A percentile compares a stretch with the other conserved stretches of the same genome.
phyloP scores from a whole-genome alignment of 257 asterid species.

The Salvia rosmarinus region DNA sequence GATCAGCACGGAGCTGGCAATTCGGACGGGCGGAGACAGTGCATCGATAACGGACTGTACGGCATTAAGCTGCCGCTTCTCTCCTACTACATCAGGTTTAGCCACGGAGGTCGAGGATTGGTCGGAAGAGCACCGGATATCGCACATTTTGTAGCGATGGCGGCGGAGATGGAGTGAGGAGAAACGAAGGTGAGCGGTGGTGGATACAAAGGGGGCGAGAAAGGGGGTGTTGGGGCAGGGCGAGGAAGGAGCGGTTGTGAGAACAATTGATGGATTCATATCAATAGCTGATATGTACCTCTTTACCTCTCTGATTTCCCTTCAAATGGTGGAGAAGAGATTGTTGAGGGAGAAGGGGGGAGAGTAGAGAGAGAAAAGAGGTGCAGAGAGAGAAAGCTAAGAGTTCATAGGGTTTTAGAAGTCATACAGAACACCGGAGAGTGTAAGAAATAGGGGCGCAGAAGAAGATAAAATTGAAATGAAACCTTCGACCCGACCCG shows the following conservation, averaged over 20 bases:
- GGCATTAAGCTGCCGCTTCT: conserved; percentile 61
- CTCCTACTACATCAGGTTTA: conserved; percentile 69
- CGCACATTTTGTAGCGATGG: conserved; percentile 44
- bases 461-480: conserved; percentile 36
- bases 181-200: conserved; percentile 42
- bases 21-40: conserved; percentile 74
- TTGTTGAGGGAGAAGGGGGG: not conserved
- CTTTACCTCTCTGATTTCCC: conserved; percentile 20
- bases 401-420: conserved; percentile 30
- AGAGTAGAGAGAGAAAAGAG: too few relatives aligned
- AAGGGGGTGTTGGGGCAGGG: conserved; percentile 38
- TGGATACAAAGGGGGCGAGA: conserved; percentile 45
- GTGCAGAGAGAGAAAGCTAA: conserved; percentile 1
- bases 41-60: conserved; percentile 75
- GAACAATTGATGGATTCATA: conserved; percentile 64
- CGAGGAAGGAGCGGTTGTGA: conserved; percentile 51
- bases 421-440: not conserved
- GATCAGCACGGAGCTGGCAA: conserved; percentile 73
- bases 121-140: conserved; percentile 41
- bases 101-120: conserved; percentile 37
- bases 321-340: not conserved
- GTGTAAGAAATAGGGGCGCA: conserved; percentile 33
- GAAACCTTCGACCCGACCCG: conserved; percentile 26
- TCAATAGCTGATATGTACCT: not conserved
- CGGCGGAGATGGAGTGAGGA: conserved; percentile 42